Conservation (phyloP, 805 yeast genomes). For the Dipodascopsis uninucleata region DNA sequence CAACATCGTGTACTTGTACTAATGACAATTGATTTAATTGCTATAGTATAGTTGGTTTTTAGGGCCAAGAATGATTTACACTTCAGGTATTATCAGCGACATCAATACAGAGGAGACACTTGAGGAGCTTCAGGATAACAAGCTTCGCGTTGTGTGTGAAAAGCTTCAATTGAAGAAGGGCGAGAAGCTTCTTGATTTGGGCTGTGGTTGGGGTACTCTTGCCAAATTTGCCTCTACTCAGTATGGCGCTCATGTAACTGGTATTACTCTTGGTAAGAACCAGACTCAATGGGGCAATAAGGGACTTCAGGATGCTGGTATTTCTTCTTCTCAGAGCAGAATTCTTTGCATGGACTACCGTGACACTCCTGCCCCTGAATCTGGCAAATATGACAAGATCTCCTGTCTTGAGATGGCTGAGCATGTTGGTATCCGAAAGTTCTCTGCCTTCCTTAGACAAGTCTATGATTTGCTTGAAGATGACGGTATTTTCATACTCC, state of each 20-base stretch:
- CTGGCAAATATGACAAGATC: slow-evolving; percentile 72
- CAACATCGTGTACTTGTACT: neutral
- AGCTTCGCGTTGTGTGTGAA: slow-evolving; percentile 80
- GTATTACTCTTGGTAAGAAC: slow-evolving; percentile 83
- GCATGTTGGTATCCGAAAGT: slow-evolving; percentile 89
- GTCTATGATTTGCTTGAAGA: slow-evolving; percentile 85
- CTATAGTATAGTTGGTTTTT: slow-evolving; percentile 73
- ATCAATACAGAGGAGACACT: slow-evolving; percentile 67
- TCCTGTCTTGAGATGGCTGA: slow-evolving; percentile 94
- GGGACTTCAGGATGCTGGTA: slow-evolving; percentile 64
- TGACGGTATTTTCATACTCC: slow-evolving; percentile 82
- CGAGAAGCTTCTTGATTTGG: slow-evolving; percentile 75
- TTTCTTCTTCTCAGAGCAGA: slow-evolving; percentile 62
- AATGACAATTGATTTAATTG: neutral
- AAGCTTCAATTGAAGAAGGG: slow-evolving; percentile 71
- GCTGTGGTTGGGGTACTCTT: slow-evolving; percentile 96
- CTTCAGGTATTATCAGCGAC: slow-evolving; percentile 79
- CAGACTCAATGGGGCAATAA: slow-evolving; percentile 87
- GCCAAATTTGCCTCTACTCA: slow-evolving; percentile 78
- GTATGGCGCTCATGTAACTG: slow-evolving; percentile 83
- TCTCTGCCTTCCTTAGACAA: slow-evolving; percentile 69
- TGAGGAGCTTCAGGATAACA: slow-evolving; percentile 76
- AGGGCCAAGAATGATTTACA: slow-evolving; percentile 92
- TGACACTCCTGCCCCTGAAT: slow-evolving; percentile 72
- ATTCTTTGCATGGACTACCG: slow-evolving; percentile 85